These are phyloP conservation scores for Penicillium longicatenatum DNA, from an alignment of 495 filamentous ascomycete genomes.

Conservation along the genomic window DNA sequence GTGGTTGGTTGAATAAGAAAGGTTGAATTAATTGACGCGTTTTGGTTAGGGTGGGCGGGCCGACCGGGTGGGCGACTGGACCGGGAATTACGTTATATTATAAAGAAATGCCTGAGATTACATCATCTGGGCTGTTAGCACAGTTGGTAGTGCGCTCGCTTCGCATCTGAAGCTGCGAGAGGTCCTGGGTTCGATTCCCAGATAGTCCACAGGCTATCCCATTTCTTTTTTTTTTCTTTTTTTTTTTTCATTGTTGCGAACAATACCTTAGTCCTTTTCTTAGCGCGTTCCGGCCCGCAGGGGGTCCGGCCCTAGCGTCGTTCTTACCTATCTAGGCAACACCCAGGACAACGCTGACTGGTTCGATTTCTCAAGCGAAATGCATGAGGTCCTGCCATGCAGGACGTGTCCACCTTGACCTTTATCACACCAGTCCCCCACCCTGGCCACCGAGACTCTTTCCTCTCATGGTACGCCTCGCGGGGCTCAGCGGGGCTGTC, in stretches of 20 bases:
- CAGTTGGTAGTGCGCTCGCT: constrained; percentile 26
- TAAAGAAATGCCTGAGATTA: too few relatives aligned
- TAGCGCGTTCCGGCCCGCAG: neutral
- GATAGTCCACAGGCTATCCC: neutral
- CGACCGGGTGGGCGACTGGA: too few relatives aligned
- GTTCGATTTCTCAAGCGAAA: neutral
- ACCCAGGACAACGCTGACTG: neutral
- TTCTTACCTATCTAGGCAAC: constrained; percentile 2
- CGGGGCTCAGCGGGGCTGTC: neutral
- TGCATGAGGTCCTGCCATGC: neutral
- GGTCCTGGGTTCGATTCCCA: constrained; percentile 32
- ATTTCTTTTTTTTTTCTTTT: neutral
- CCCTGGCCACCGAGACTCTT: neutral
- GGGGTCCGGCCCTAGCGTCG: neutral
- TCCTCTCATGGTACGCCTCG: neutral
- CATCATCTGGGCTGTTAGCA: constrained; percentile 24
- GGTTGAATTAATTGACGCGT: too few relatives aligned
- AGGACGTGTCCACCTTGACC: neutral
- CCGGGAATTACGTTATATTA: too few relatives aligned
- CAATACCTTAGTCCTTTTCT: neutral
- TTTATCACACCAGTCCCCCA: constrained; percentile 1
- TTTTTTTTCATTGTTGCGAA: neutral
- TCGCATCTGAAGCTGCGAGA: constrained; percentile 23
- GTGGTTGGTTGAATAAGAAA: too few relatives aligned
- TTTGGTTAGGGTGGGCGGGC: too few relatives aligned